Evolutionary conservation across 495 filamentous ascomycete genomes (phyloP), one percentile per base, ranked within the genome.

Genomic region (Opeltia flavorubescens): DNA sequence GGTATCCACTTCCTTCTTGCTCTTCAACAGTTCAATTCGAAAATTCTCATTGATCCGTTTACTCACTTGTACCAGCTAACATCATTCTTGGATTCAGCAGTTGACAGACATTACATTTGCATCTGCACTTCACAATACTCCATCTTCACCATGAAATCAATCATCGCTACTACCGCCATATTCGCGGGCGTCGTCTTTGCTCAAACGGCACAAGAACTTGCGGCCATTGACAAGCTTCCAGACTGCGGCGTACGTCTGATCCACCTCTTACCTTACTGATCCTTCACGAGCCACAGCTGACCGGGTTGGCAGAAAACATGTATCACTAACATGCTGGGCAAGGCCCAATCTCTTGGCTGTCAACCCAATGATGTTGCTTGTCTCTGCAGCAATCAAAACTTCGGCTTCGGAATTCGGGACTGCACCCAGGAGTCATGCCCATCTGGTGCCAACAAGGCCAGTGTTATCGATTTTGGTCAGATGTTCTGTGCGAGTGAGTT

Each of bases 321-420:
- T 59, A 66, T 83, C 56, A 67, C 50, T 65, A 84, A 82, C 71
- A 88, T 91, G 83, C 64, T 81, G 50, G 62, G 47, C 48, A 68
- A 77, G 66, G 77, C 80, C 45, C 49, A 53, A 9, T 54, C 65
- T 6, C 69, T 88, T 48, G 75, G 75, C 43, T 94, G 86, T 65
- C 24, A 49, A 1, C 27, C 54, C 12, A 63, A 65, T 45, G 74
- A 87, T 61, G 45, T 72, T 29, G 55, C 57, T 30, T 94, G 86
- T 69, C 74, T 89, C 39, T 94, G 86, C 75, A 69, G 65, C 33
- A 74, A 75, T 49, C 41, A 55, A 30, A 56, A 86, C 71, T 93
- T 87, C 63, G 60, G 62, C 49, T 83, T 77, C 57, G 86, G 86
- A 58, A 68, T 94, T 49, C 80, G 76, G 40, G 86, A 94, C 66